phyloP scores from a whole-genome alignment of 1,139 yeast species.

The Debaryomycetaceae sp. region DNA sequence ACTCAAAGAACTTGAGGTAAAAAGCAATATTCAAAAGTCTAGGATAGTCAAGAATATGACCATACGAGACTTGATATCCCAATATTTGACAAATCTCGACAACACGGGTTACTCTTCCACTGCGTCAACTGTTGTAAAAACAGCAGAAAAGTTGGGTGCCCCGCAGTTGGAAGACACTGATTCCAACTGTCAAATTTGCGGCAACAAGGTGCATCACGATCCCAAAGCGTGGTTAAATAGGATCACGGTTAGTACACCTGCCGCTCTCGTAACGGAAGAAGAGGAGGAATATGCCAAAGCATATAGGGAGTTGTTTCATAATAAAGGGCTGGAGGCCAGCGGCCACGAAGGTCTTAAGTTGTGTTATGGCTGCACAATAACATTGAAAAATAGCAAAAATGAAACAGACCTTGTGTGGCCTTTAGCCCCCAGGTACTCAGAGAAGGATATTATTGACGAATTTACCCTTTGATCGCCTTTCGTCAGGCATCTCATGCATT shows the following conservation, averaged over 20 bases:
- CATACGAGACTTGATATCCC: slow-evolving; percentile 71
- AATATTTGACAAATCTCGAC: slow-evolving; percentile 73
- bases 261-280: slow-evolving; percentile 46
- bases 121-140: slow-evolving; percentile 88
- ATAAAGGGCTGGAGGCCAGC: neutral
- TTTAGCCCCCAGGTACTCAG: slow-evolving; percentile 12
- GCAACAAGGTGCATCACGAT: slow-evolving; percentile 46
- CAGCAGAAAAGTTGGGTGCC: slow-evolving; percentile 73
- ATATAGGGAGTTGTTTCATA: slow-evolving; percentile 12
- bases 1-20: slow-evolving; percentile 17
- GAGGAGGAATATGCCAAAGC: slow-evolving; percentile 38
- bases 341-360: slow-evolving; percentile 25
- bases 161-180: slow-evolving; percentile 31
- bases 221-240: slow-evolving; percentile 68
- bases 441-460: slow-evolving; percentile 8
- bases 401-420: slow-evolving; percentile 52
- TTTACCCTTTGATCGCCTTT: slow-evolving; percentile 2
- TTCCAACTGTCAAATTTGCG: slow-evolving; percentile 50
- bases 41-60: slow-evolving; percentile 64
- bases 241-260: slow-evolving; percentile 66
- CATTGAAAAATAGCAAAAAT: slow-evolving; percentile 44
- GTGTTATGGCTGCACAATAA: slow-evolving; percentile 79
- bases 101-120: slow-evolving; percentile 79
- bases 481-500: no score
- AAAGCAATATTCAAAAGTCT: slow-evolving; percentile 25